Conservation (phyloP, 495 filamentous ascomycete species). For the Evernia prunastri region DNA sequence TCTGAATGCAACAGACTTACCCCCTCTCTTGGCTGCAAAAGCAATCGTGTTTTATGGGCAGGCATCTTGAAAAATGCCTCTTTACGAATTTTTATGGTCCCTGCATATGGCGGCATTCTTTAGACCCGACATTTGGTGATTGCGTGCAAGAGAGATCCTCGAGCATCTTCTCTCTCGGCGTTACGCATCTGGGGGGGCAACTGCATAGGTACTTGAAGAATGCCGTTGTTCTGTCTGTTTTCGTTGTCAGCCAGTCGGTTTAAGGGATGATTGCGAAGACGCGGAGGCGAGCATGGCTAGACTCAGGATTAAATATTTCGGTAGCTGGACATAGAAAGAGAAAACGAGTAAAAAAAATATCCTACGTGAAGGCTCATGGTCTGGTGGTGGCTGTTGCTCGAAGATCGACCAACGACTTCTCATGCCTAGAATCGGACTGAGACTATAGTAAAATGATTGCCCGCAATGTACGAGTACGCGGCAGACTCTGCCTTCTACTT, state of each 20-base stretch:
- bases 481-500: too few relatives aligned
- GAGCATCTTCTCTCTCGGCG: not conserved
- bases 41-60: not conserved
- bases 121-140: not conserved
- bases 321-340: slow-evolving; percentile 1
- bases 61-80: not conserved
- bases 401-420: not conserved
- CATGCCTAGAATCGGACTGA: not conserved
- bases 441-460: not conserved
- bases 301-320: slow-evolving; percentile 1
- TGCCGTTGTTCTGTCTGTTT: not conserved
- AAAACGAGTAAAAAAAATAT: not conserved
- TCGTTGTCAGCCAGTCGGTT: not conserved
- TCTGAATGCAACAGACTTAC: not conserved
- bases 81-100: not conserved
- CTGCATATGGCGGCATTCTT: not conserved
- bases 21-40: not conserved
- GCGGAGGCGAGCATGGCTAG: not conserved
- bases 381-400: not conserved
- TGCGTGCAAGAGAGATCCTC: not conserved
- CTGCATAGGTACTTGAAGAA: not conserved
- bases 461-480: too few relatives aligned
- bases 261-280: not conserved
- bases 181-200: slow-evolving; percentile 3
- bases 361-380: not conserved